Evolutionary conservation across 257 asterid genomes (phyloP), one percentile per base, ranked within the genome.

Genomic region (Solanum corneliomulleri): DNA sequence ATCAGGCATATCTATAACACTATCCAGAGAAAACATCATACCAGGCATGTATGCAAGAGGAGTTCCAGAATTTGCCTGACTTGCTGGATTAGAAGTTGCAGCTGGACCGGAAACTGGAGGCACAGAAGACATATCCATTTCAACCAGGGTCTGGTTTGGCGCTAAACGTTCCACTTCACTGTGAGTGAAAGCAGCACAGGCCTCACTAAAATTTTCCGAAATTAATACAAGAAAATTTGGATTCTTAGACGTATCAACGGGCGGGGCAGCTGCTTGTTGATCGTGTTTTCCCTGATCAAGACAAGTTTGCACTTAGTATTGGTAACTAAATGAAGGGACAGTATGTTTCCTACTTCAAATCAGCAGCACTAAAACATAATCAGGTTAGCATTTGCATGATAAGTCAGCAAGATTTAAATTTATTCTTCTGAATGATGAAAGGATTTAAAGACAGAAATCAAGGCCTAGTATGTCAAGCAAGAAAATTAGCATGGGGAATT

Each of bases 171-270:
- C 84, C 88, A 93, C 87, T 89, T 96, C 98, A 87, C 96, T 75
- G 84, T 93, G 92, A 91, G 91, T 93, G 86, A 95, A 90, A 86
- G 94, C 94, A 90, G 95, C 88, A 83, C 96, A 91, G 66, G 94
- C 99, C 91, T 95, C 98, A 86, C 90, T 88, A 86, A 97, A 94
- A 87, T 91, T 92, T 84, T 96, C 99, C 72, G 99, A 92, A 86
- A 97, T 93, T 85, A 96, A 96, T 87, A 96, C 94, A 90, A 96
- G 98, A 91, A 93, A 95, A 88, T 95, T 91, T 78, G 98, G 98
- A 89, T 96, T 96, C 91, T 95, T 95, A 60, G 85, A 87, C 86
- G 80, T 93, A 86, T 97, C 99, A 74, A 93, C 89, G 62, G 94
- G 90, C 12, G 90, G 93, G 88, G 95, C 98, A 69, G 94, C 90